Base-by-base conservation (phyloP, 352 stramenopile genomes). In the Phytophthora idaei region DNA sequence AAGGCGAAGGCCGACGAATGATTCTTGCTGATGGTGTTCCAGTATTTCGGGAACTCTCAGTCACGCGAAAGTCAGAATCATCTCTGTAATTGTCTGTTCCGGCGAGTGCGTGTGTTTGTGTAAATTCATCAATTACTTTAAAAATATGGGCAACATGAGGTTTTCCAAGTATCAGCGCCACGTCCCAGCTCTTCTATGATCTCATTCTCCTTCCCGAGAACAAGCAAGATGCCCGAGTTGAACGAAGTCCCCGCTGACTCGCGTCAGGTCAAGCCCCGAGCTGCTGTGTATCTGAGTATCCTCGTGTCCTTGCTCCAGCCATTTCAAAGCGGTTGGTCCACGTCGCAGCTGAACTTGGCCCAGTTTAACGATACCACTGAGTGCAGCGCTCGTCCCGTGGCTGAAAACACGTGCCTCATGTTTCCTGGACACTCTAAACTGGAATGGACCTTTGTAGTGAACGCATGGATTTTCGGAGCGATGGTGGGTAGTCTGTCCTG, bases 241-340 rank as follows among this genome's bases (percentile, higher is more conserved):
- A 14, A 47, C 2, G 2, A 17, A 32, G 15, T 21, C 36, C 21
- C 21, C 21, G 3, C 10, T 5, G 36, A 41, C 11, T 55, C 48
- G 17, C 32, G 60, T 29, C 15, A 46, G 27, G 12, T 76, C 48
- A 64, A 58, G 47, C 78, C 77, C 2, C 76, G 57, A 6, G 44
- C 41, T 27, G 49, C 74, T 14, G 53, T 89, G 21, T 90, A 90
- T 67, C 31, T 67, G 9, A 79, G 76, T 53, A 39, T 80, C 4
- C 54, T 72, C 15, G 57, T 83, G 29, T 76, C 72, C 17, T 52
- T 83, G 25, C 64, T 86, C 15, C 67, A 83, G 21, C 61, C 75
- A 14, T 74, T 85, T 51, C 80, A 90, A 50, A 80, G 74, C 42
- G 81, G 81, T 56, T 90, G 81, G 81, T 77, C 72, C 27, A 72